These are phyloP conservation scores for Tetradesmus obliquus DNA, from an alignment of 139 green algal species.

Conservation along the genomic window DNA sequence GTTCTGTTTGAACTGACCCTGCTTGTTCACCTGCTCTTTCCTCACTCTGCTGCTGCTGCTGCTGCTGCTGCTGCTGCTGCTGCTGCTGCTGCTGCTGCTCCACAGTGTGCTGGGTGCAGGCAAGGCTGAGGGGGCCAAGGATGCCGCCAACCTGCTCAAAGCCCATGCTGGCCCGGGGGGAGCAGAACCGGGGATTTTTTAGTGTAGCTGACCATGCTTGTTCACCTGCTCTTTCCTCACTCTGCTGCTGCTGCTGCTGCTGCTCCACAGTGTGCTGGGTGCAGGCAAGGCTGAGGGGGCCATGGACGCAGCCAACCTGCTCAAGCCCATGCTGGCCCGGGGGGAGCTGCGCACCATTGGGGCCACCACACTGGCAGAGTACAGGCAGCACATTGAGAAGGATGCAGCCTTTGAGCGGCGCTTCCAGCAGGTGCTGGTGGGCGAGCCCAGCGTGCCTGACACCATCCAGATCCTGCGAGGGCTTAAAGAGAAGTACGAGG, in stretches of 20 bases:
- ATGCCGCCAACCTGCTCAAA: constrained; percentile 97
- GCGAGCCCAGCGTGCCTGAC: constrained; percentile 87
- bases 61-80: no score
- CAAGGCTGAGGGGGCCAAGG: constrained; percentile 79
- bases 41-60: constrained; percentile 12
- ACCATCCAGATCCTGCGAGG: constrained; percentile 96
- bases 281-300: constrained; percentile 68
- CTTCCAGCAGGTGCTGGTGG: constrained; percentile 92
- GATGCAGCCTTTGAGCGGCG: constrained; percentile 92
- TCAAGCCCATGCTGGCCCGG: constrained; percentile 97
- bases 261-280: constrained; percentile 57
- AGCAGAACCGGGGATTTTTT: no score
- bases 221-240: no score
- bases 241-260: not conserved
- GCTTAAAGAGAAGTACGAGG: constrained; percentile 90
- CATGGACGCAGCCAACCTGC: constrained; percentile 96
- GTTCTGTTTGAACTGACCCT: no score
- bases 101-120: constrained; percentile 67
- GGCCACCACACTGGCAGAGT: constrained; percentile 93
- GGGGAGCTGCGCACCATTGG: constrained; percentile 96
- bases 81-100: not conserved
- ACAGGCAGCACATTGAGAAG: constrained; percentile 96
- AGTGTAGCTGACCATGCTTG: no score
- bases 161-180: constrained; percentile 94
- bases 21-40: no score